Evolutionary conservation across 176 grass and related monocot species (phyloP), one percentile per base, ranked within the genome.

Genomic region (Aegilops tauschii): DNA sequence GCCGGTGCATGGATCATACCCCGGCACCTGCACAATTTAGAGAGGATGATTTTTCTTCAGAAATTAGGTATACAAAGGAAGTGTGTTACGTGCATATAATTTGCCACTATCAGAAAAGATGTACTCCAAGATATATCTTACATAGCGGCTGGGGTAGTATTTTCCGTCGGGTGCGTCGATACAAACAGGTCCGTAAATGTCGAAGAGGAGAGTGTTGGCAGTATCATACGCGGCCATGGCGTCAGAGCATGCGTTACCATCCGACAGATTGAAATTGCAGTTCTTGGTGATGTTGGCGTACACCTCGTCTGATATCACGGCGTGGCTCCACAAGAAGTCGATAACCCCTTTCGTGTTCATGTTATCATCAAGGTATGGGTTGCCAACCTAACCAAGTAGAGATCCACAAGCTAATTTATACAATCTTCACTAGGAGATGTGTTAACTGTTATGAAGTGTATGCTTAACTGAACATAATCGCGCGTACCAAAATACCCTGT

Each of bases 111-210:
- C 5, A 45, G 8, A 27, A 14, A 16, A 70, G 3, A 67, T 17
- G 4, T 10, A 14, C 2, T 17, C 47, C 4, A 50, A 50, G 16
- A 16, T 4, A 2, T 47, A n/a, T 67, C 61, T 85, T 68, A 85
- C 83, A 35, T 68, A 20, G 12, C 62, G 7, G 21, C 83, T 85
- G 45, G 62, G 62, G 45, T 32, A 56, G 13, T 77, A 77, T 50
- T n/a, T 32, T 29, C 83, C 73, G 27, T 85, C 4, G 0, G 83
- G 59, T 29, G 27, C 18, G 21, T 8, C 4, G 0, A 87, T 16
- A 66, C 85, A 90, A 56, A 87, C 42, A 7, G 89, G 84, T 4
- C 49, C 84, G 16, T 90, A 90, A 16, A 90, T 87, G 72, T 90
- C 42, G 37, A 79, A 90, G 28, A 4, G 20, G 63, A 87, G 45